phyloP scores from a whole-genome alignment of 1,139 yeast species.

The Debaryomycetaceae sp. region DNA sequence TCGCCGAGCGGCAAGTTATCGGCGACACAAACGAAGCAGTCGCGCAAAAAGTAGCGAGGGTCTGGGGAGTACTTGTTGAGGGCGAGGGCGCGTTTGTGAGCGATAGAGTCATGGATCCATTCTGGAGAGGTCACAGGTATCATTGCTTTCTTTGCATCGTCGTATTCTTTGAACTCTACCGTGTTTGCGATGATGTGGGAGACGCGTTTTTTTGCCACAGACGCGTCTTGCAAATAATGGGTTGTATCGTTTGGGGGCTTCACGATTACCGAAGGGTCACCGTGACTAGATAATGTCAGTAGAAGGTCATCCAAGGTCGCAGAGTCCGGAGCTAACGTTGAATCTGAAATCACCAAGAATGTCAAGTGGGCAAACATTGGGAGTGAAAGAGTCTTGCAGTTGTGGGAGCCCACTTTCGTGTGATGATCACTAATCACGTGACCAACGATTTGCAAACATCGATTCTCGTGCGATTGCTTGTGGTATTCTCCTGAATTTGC shows the following conservation, averaged over 20 bases:
- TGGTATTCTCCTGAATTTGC: too few relatives aligned
- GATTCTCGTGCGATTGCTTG: too few relatives aligned
- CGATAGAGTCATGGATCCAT: slow-evolving; percentile 51
- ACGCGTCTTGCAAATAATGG: too few relatives aligned
- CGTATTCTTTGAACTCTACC: slow-evolving; percentile 45
- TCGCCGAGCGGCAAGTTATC: slow-evolving; percentile 52
- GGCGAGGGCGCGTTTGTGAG: slow-evolving; percentile 34
- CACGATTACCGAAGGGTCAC: slow-evolving; percentile 13
- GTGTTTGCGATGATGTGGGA: slow-evolving; percentile 51
- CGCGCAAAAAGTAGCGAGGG: slow-evolving; percentile 51
- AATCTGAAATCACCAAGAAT: slow-evolving; percentile 30
- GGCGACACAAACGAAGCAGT: slow-evolving; percentile 48
- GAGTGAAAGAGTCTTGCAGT: too few relatives aligned
- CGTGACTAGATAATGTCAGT: slow-evolving; percentile 10
- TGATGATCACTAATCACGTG: too few relatives aligned
- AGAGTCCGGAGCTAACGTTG: slow-evolving; percentile 8
- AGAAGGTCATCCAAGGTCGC: slow-evolving; percentile 13
- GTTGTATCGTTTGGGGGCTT: slow-evolving; percentile 17
- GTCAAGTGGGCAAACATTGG: slow-evolving; percentile 27
- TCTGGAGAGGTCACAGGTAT: slow-evolving; percentile 58
- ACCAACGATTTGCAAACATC: too few relatives aligned
- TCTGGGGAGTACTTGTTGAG: slow-evolving; percentile 56
- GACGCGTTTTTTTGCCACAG: too few relatives aligned
- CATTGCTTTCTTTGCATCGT: slow-evolving; percentile 38
- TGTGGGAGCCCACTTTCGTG: too few relatives aligned